Conservation (phyloP, 495 filamentous ascomycete genomes). For the Halenospora varia region DNA sequence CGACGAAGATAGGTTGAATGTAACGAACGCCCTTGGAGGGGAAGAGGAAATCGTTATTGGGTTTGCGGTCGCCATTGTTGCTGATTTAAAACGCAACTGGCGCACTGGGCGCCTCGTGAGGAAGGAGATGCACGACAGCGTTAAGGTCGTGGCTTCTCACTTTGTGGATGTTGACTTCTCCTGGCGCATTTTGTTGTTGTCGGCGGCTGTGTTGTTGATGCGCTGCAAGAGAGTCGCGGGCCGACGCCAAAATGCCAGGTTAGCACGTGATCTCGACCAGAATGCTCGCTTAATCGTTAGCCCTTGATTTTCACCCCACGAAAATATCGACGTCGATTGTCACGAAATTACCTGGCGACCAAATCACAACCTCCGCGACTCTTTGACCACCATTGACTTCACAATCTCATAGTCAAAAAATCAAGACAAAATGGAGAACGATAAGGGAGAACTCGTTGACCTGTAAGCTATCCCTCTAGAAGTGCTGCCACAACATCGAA, state of each 20-base stretch:
- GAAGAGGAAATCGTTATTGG: slow-evolving; percentile 32
- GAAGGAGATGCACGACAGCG: slow-evolving; percentile 25
- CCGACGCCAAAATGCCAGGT: slow-evolving; percentile 16
- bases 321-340: slow-evolving; percentile 16
- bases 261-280: slow-evolving; percentile 15
- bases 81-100: slow-evolving; percentile 20
- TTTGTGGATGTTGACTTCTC: no score
- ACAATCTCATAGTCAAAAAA: slow-evolving; percentile 30
- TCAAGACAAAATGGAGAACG: slow-evolving; percentile 83
- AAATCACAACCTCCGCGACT: slow-evolving; percentile 18
- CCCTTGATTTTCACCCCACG: slow-evolving; percentile 18
- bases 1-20: slow-evolving; percentile 37
- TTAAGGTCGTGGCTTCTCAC: slow-evolving; percentile 6
- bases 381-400: slow-evolving; percentile 17
- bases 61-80: slow-evolving; percentile 35
- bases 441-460: slow-evolving; percentile 98
- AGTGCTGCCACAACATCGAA: slow-evolving; percentile 6
- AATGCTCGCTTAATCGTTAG: slow-evolving; percentile 10
- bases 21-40: slow-evolving; percentile 25
- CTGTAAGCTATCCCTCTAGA: slow-evolving; percentile 58
- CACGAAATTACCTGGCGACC: slow-evolving; percentile 12
- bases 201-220: background rate
- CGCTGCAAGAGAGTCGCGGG: background rate
- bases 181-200: background rate
- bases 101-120: slow-evolving; percentile 37